Percentiles rank a stretch among this genome's conserved stretches.
Conservation (phyloP, 1,139 yeast genomes). For the Debaryomyces singareniensis region DNA sequence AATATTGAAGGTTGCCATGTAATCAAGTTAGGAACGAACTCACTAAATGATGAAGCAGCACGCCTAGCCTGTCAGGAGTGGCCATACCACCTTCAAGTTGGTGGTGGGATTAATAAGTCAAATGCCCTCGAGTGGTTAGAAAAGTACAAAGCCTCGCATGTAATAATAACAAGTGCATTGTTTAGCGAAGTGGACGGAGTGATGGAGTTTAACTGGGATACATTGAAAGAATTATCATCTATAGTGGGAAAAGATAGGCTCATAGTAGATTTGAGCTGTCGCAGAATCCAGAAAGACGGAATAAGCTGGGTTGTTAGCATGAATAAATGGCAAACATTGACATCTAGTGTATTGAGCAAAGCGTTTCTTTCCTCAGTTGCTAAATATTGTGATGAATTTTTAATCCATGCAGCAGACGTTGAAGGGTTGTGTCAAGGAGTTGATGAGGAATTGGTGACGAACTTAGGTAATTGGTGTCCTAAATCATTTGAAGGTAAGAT, state of each 20-base stretch:
- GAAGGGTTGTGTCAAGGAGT: slow-evolving; percentile 95
- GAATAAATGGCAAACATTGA: slow-evolving; percentile 94
- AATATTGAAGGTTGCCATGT: slow-evolving; percentile 78
- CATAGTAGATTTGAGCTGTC: slow-evolving; percentile 90
- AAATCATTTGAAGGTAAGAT: slow-evolving; percentile 53
- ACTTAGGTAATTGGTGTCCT: slow-evolving; percentile 74
- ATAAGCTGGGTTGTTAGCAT: slow-evolving; percentile 82
- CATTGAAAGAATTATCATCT: slow-evolving; percentile 41
- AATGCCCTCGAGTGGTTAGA: slow-evolving; percentile 77
- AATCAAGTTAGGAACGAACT: slow-evolving; percentile 74
- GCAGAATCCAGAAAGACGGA: slow-evolving; percentile 34
- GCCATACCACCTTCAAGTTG: slow-evolving; percentile 75
- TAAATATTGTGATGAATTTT: slow-evolving; percentile 72
- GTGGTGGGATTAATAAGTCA: slow-evolving; percentile 78
- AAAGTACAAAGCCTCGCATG: slow-evolving; percentile 60
- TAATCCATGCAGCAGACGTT: slow-evolving; percentile 97
- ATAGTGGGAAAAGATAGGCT: slow-evolving; percentile 59
- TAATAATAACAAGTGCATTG: slow-evolving; percentile 89
- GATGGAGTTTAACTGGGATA: slow-evolving; percentile 48
- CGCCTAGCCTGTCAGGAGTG: slow-evolving; percentile 64
- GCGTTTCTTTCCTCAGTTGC: slow-evolving; percentile 51
- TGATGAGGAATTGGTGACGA: slow-evolving; percentile 66
- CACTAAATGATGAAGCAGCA: slow-evolving; percentile 81
- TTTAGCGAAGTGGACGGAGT: slow-evolving; percentile 47
- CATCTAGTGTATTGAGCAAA: slow-evolving; percentile 50